A percentile compares a stretch with the other conserved stretches of the same genome.
phyloP scores from a whole-genome alignment of 306 rosid genomes.

The Corylus americana region DNA sequence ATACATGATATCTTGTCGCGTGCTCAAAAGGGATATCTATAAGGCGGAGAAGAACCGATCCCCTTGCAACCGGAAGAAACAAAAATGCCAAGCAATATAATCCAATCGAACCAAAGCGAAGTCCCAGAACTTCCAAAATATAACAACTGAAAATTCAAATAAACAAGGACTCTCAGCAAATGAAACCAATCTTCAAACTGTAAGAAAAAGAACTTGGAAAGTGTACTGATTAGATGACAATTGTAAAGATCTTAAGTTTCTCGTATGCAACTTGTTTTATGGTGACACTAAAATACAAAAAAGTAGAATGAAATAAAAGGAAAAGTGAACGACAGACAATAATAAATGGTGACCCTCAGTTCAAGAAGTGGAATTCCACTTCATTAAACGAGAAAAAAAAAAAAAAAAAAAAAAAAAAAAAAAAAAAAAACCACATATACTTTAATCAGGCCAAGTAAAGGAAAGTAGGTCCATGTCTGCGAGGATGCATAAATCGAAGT shows the following conservation, averaged over 20 bases:
- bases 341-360: not conserved
- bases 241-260: conserved; percentile 5
- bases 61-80: conserved; percentile 86
- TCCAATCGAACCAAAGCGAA: conserved; percentile 67
- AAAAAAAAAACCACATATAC: not conserved
- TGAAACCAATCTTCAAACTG: conserved; percentile 7
- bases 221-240: not conserved
- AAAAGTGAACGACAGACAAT: not conserved
- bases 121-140: conserved; percentile 57
- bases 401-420: not conserved
- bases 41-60: conserved; percentile 85
- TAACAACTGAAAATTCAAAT: conserved; percentile 43
- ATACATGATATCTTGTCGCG: conserved; percentile 85
- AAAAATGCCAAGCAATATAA: conserved; percentile 66
- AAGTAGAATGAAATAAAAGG: not conserved
- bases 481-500: not conserved
- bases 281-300: not conserved
- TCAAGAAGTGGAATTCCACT: not conserved
- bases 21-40: conserved; percentile 88
- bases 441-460: not conserved
- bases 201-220: conserved; percentile 3
- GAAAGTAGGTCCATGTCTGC: not conserved
- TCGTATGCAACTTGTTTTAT: conserved; percentile 13
- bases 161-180: conserved; percentile 27
- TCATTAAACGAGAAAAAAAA: not conserved